Conservation (phyloP, 495 filamentous ascomycete genomes). For the Articulospora tetracladia region DNA sequence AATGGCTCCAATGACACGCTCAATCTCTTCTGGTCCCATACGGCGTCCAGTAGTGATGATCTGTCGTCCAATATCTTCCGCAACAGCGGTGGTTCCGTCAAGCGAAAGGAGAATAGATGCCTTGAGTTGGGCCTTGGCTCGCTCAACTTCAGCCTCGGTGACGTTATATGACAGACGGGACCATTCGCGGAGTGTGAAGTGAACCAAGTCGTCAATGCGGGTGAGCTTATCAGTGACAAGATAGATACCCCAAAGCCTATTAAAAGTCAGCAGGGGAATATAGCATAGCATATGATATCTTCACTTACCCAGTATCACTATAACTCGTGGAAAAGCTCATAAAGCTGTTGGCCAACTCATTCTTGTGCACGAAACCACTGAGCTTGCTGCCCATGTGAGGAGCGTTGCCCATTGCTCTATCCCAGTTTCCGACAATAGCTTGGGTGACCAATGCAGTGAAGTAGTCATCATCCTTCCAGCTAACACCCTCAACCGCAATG, state of each 20-base stretch:
- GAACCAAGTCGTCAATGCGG: constrained; percentile 87
- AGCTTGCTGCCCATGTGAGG: constrained; percentile 97
- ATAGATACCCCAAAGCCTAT: constrained; percentile 98
- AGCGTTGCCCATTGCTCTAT: constrained; percentile 96
- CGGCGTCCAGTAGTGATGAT: constrained; percentile 95
- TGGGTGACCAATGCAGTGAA: constrained; percentile 97
- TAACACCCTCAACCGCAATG: constrained; percentile 97
- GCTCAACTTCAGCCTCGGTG: constrained; percentile 87
- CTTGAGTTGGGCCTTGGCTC: constrained; percentile 98
- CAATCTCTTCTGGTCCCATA: constrained; percentile 88
- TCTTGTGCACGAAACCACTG: constrained; percentile 84
- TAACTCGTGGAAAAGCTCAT: constrained; percentile 99
- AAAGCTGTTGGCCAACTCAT: constrained; percentile 96
- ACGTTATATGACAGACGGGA: constrained; percentile 84
- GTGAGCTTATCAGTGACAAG: constrained; percentile 87
- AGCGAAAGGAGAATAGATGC: constrained; percentile 94
- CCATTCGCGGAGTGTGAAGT: constrained; percentile 99
- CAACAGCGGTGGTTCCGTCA: constrained; percentile 93
- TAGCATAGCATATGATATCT: not conserved
- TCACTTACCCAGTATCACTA: constrained; percentile 89
- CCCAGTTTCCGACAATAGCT: constrained; percentile 99
- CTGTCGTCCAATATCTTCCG: constrained; percentile 97
- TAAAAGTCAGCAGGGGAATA: constrained; percentile 17
- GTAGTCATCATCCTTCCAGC: constrained; percentile 99
- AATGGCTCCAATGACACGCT: constrained; percentile 79